These are phyloP conservation scores for Penstemon newberryi DNA, from an alignment of 257 asterid genomes.

Conservation along the genomic window DNA sequence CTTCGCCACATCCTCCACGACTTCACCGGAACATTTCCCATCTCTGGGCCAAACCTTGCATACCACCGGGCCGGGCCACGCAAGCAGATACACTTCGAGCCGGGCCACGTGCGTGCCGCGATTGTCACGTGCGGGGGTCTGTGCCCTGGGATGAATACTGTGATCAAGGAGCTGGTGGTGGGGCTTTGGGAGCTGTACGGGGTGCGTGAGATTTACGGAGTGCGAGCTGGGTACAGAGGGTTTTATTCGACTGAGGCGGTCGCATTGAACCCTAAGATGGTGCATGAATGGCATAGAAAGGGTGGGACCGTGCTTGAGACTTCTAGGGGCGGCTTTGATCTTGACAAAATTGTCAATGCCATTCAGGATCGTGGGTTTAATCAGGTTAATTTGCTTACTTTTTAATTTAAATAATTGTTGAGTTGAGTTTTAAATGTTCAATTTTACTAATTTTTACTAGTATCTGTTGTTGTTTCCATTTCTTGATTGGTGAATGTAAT, in stretches of 20 bases:
- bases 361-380: constrained; percentile 62
- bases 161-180: constrained; percentile 78
- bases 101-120: constrained; percentile 53
- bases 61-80: constrained; percentile 85
- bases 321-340: constrained; percentile 78
- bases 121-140: constrained; percentile 86
- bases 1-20: constrained; percentile 62
- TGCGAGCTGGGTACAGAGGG: constrained; percentile 70
- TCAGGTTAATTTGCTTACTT: constrained; percentile 42
- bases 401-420: background rate
- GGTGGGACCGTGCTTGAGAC: constrained; percentile 77
- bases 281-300: constrained; percentile 64
- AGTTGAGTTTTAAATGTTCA: too few species aligned
- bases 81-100: constrained; percentile 46
- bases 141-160: constrained; percentile 89
- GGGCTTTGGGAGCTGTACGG: constrained; percentile 84
- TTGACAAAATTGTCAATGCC: constrained; percentile 53
- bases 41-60: constrained; percentile 33
- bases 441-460: too few species aligned
- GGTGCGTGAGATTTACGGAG: constrained; percentile 58
- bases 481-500: too few species aligned
- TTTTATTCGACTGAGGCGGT: constrained; percentile 55
- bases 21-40: constrained; percentile 34
- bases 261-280: constrained; percentile 50
- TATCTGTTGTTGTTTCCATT: too few species aligned